These are phyloP conservation scores for Calocybe indica DNA, from an alignment of 768 basidiomycete genomes.

Conservation along the genomic window DNA sequence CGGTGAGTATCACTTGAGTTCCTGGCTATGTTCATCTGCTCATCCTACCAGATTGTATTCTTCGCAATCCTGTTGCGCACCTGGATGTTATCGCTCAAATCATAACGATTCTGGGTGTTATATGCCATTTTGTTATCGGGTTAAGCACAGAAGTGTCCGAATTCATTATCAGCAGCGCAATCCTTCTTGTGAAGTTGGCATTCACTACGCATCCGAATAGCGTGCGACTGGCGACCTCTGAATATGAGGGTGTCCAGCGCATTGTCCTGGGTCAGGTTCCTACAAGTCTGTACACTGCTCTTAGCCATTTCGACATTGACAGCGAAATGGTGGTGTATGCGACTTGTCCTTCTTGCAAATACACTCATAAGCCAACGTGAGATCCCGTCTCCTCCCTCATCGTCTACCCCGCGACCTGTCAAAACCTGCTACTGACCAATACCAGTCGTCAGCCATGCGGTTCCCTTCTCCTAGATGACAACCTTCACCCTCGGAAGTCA, in stretches of 20 bases:
- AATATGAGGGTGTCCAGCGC: neutral
- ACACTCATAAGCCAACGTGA: constrained; percentile 6
- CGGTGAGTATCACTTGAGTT: neutral
- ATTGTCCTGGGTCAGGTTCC: constrained; percentile 10
- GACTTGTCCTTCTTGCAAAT: constrained; percentile 11
- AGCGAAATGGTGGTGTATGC: constrained; percentile 9
- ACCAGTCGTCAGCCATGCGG: neutral
- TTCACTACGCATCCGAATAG: neutral
- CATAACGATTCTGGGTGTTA: neutral
- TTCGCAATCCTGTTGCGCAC: neutral
- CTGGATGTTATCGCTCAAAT: neutral
- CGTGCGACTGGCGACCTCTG: no score
- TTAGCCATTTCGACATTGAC: constrained; percentile 9
- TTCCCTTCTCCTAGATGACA: neutral
- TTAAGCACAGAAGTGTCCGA: neutral
- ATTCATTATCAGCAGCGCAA: neutral
- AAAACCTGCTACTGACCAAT: neutral
- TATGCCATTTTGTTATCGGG: neutral
- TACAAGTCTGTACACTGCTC: constrained; percentile 6
- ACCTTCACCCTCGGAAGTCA: constrained; percentile 4
- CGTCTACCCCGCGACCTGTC: constrained; percentile 2
- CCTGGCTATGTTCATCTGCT: neutral
- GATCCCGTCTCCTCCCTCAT: neutral
- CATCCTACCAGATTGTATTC: neutral
- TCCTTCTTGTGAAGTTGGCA: neutral